Evolutionary conservation across 1,284 basidiomycete species (phyloP).

Genomic region (Melanopsichium pennsylvanicum): DNA sequence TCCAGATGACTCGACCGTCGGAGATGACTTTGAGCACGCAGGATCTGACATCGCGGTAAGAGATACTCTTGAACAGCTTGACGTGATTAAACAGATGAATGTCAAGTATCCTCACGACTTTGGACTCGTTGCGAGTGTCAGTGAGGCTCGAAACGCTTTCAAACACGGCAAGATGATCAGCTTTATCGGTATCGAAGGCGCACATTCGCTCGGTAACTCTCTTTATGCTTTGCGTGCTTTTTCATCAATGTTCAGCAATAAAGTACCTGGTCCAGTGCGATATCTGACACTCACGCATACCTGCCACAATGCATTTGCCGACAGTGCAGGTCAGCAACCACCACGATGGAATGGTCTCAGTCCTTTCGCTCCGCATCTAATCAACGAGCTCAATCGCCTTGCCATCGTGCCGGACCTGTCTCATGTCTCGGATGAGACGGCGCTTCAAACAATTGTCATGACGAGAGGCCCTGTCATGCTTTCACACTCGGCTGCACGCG

Average conservation of each 20-base stretch:
- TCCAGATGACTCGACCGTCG: conserved; percentile 17
- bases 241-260: conserved; percentile 9
- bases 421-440: conserved; percentile 40
- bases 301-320: conserved; percentile 43
- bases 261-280: conserved; percentile 19
- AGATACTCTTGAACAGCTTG: conserved; percentile 46
- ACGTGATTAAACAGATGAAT: conserved; percentile 43
- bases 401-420: conserved; percentile 46
- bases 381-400: conserved; percentile 39
- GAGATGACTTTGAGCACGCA: conserved; percentile 36
- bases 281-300: conserved; percentile 46
- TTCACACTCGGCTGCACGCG: conserved; percentile 33
- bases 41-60: conserved; percentile 18
- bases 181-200: conserved; percentile 47
- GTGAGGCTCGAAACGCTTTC: conserved; percentile 41
- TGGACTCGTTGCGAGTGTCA: conserved; percentile 10
- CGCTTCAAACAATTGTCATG: conserved; percentile 30
- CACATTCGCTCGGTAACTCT: conserved; percentile 46
- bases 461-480: conserved; percentile 41
- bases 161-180: conserved; percentile 49
- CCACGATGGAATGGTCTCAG: conserved; percentile 41
- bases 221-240: conserved; percentile 23
- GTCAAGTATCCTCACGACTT: conserved; percentile 28
- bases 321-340: conserved; percentile 27
- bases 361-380: conserved; percentile 20